Evolutionary conservation across 2,329 filamentous ascomycete species (phyloP).

Genomic region (Lasiodiplodia sp.): DNA sequence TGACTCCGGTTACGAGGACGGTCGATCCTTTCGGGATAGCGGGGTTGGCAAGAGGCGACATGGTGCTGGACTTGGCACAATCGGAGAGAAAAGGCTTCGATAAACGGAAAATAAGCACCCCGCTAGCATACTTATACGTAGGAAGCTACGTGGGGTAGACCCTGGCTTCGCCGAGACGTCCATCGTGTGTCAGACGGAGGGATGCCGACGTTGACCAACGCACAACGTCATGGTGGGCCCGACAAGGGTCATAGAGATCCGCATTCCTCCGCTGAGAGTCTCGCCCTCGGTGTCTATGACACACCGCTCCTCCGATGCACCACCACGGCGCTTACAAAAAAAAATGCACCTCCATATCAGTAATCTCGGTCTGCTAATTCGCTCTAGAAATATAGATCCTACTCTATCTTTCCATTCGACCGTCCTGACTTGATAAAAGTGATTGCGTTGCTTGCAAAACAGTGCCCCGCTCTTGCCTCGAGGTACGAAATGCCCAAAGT

Average conservation of each 20-base stretch:
- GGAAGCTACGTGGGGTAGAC: not conserved
- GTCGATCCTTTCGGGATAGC: slow-evolving; percentile 35
- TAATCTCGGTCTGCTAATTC: no score
- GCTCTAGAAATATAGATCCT: no score
- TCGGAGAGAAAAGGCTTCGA: not conserved
- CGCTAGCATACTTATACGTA: not conserved
- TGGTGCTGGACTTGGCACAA: not conserved
- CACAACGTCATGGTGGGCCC: slow-evolving; percentile 14
- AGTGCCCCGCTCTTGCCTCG: no score
- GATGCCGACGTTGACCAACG: not conserved
- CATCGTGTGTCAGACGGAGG: not conserved
- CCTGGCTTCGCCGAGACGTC: not conserved
- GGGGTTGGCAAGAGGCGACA: slow-evolving; percentile 25
- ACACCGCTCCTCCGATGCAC: slow-evolving; percentile 9
- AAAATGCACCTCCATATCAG: not conserved
- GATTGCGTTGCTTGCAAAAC: no score
- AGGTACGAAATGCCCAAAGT: no score
- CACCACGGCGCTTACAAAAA: not conserved
- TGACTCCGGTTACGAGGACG: slow-evolving; percentile 47
- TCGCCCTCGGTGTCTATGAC: not conserved
- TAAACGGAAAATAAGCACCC: not conserved
- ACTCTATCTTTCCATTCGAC: no score
- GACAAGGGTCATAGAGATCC: not conserved
- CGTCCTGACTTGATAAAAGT: no score
- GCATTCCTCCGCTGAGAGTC: not conserved